Evolutionary conservation across 441 rosid genomes (phyloP).

Genomic region (Biscutella laevigata): DNA sequence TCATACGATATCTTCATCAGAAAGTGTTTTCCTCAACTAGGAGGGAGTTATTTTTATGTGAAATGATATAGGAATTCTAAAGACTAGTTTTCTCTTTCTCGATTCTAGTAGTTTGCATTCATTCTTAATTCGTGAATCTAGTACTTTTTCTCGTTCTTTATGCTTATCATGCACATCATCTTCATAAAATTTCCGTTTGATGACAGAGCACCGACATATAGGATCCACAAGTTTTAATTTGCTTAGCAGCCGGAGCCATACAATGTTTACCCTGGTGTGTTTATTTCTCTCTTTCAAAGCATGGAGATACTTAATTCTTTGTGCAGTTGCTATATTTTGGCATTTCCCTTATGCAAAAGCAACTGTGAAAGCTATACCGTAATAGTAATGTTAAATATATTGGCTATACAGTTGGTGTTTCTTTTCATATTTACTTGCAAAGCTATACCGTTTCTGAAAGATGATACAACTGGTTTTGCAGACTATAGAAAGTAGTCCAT

Average conservation of each 20-base stretch:
- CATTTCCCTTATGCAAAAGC: neutral
- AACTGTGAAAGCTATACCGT: neutral
- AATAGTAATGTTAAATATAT: neutral
- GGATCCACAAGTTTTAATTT: slow-evolving; percentile 94
- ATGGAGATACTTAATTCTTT: neutral
- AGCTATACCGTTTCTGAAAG: slow-evolving; percentile 11
- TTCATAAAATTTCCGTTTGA: slow-evolving; percentile 23
- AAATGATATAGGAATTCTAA: slow-evolving; percentile 14
- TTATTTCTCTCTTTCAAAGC: neutral
- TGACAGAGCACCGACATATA: slow-evolving; percentile 92
- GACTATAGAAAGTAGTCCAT: slow-evolving; percentile 91
- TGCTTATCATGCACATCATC: slow-evolving; percentile 10
- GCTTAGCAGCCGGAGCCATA: slow-evolving; percentile 98
- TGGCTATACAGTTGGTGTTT: neutral
- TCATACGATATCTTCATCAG: neutral
- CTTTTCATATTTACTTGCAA: slow-evolving; percentile 1
- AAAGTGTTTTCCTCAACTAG: neutral
- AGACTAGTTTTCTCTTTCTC: slow-evolving; percentile 9
- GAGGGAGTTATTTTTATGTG: neutral
- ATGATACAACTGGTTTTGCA: slow-evolving; percentile 25
- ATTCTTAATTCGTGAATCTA: neutral
- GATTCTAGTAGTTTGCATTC: slow-evolving; percentile 2
- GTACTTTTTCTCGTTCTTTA: neutral
- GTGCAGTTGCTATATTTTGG: neutral
- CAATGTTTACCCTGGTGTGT: slow-evolving; percentile 88